phyloP scores from a whole-genome alignment of 2,329 filamentous ascomycete species.

The Penicillium hordei region DNA sequence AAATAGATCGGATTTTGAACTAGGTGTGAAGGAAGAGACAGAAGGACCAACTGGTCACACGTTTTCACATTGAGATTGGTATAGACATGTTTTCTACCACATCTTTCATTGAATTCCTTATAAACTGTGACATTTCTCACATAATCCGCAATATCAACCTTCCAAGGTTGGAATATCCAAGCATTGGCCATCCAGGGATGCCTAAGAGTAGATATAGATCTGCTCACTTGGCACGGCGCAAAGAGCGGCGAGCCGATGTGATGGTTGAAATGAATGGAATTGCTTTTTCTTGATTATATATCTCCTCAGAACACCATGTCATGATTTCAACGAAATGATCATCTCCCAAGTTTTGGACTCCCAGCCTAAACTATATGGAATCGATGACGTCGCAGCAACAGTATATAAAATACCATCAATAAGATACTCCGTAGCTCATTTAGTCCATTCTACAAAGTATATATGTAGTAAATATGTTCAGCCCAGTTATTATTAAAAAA shows the following conservation, averaged over 20 bases:
- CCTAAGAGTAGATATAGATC: too few relatives aligned
- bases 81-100: too few relatives aligned
- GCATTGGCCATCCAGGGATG: not conserved
- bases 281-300: not conserved
- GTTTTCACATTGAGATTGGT: too few relatives aligned
- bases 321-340: not conserved
- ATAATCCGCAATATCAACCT: not conserved
- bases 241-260: not conserved
- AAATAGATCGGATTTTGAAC: not conserved
- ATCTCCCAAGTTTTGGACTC: not conserved
- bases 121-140: not conserved
- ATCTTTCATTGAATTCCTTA: too few relatives aligned
- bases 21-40: not conserved
- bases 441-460: not conserved
- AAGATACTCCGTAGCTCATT: not conserved
- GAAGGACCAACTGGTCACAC: not conserved
- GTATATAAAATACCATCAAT: not conserved
- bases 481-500: not conserved
- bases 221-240: too few relatives aligned
- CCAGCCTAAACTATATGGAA: not conserved
- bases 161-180: too few relatives aligned
- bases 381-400: not conserved
- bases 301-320: not conserved
- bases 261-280: not conserved
- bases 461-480: too few relatives aligned